Evolutionary conservation across 2,329 filamentous ascomycete genomes (phyloP), one percentile per base, ranked within the genome.

Genomic region (Xylaria sp.): DNA sequence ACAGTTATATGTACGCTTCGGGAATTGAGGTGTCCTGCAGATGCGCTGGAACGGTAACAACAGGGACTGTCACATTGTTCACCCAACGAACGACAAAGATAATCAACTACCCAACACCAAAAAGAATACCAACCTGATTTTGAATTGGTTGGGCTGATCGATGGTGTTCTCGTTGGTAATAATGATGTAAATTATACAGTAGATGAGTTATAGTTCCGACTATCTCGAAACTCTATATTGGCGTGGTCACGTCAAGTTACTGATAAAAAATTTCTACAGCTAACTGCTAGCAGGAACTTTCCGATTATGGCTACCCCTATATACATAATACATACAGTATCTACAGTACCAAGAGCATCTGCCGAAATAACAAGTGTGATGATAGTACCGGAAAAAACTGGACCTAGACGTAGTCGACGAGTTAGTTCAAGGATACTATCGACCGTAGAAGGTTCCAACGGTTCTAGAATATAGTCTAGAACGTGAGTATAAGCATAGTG

Each of bases 1-100:
- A 37, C 12, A 56, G 48, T 46, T 46, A 25, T 48, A 58, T 60
- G 58, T 62, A 68, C 20, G 41, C 48, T n/a, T 65, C 62, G 69
- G 65, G 58, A 63, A 60, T 65, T 54, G 56, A 18, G 28, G 52
- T 50, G 37, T 58, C 56, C 56, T 66, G 69, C 66, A 70, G 69
- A 67, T 67, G 69, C 59, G 51, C 52, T 69, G 69, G 55, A 70
- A 71, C 67, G 51, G 63, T 70, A 44, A 32, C 57, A 66, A 48
- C 63, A 58, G 52, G 54, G 13, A 65, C 57, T 23, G 48, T 63
- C 44, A 60, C 62, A 60, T 55, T 44, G 34, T 65, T 52, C 54
- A 12, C 37, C 13, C 48, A 54, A 41, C 32, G 48, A 51, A 18
- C 23, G 41, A 48, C n/a, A 58, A 13, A n/a, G 13, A 13, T 48